phyloP scores from a whole-genome alignment of 495 filamentous ascomycete genomes.

The Penicillium coprophilum region DNA sequence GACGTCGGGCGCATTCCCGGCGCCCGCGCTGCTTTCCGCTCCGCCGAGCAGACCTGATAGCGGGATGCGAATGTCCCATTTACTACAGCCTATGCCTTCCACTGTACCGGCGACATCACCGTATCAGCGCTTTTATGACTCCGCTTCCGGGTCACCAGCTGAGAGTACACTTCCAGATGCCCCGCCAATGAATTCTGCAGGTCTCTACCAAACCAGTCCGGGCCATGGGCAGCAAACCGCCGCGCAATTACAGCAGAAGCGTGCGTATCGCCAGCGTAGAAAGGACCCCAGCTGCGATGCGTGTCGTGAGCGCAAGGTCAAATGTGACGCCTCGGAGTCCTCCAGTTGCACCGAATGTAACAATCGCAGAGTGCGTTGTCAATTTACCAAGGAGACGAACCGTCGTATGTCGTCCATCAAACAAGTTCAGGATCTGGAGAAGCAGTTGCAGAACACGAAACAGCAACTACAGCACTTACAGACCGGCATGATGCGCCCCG shows the following conservation, averaged over 20 bases:
- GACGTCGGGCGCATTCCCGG: conserved; percentile 39
- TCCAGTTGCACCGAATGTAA: conserved; percentile 95
- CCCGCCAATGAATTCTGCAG: conserved; percentile 35
- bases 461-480: conserved; percentile 71
- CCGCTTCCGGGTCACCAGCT: conserved; percentile 44
- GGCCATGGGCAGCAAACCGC: conserved; percentile 41
- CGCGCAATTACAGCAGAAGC: conserved; percentile 72
- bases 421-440: conserved; percentile 96
- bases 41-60: conserved; percentile 47
- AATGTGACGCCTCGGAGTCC: conserved; percentile 97
- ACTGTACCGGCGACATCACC: conserved; percentile 32
- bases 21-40: conserved; percentile 41
- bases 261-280: conserved; percentile 89
- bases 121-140: conserved; percentile 46
- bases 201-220: conserved; percentile 46
- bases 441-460: conserved; percentile 74
- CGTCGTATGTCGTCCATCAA: conserved; percentile 99
- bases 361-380: conserved; percentile 91
- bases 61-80: conserved; percentile 47
- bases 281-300: conserved; percentile 99
- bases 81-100: conserved; percentile 42
- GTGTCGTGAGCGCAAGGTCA: conserved; percentile 96
- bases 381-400: conserved; percentile 99
- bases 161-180: conserved; percentile 41
- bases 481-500: conserved; percentile 44